Base-by-base conservation (phyloP, 768 basidiomycete genomes). In the Lactifluus pinguis region DNA sequence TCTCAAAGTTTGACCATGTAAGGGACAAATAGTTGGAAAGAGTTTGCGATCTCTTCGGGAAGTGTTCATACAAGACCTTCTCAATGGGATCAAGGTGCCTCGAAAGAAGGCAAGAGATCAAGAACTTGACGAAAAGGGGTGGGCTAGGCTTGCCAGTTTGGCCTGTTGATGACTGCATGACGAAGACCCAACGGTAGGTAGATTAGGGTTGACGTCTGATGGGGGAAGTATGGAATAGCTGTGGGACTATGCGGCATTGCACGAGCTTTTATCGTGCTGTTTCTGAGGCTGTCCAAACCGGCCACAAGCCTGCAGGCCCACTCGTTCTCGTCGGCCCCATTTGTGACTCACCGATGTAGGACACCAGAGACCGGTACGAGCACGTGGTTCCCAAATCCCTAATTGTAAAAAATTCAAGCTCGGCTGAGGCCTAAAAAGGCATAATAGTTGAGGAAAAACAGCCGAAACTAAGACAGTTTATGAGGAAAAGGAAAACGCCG, bases 21-120 rank as follows among this genome's bases (percentile, higher is more conserved):
- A 49, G 30, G 6, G 41, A 54, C 29, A 60, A 29, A 55, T 60
- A 60, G 8, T 39, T 60, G 39, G 59, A 38, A 6, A 60, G 53
- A 5, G 59, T 60, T 38, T 60, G 59, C n/a, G 59, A 55, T 50
- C 59, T 60, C 48, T 25, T 60, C 39, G 39, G 47, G 17, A 60
- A 60, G 21, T 55, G 6, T 55, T 55, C 53, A 25, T 54, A 32
- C 10, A 60, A 13, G 19, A 60, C 30, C 39, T 60, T 54, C 39
- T 60, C 59, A 19, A 60, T 30, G 13, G 59, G 59, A 39, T 60
- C 59, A 10, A 60, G 11, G 29, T 60, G 19, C 15, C 21, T 54
- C 8, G 48, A 21, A 49, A 54, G 29, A 29, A 60, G 49, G 39
- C 59, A 60, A 41, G 59, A 54, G 14, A 54, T 21, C 14, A 60